Base-by-base conservation (phyloP, 257 asterid species). In the Coffea canephora region DNA sequence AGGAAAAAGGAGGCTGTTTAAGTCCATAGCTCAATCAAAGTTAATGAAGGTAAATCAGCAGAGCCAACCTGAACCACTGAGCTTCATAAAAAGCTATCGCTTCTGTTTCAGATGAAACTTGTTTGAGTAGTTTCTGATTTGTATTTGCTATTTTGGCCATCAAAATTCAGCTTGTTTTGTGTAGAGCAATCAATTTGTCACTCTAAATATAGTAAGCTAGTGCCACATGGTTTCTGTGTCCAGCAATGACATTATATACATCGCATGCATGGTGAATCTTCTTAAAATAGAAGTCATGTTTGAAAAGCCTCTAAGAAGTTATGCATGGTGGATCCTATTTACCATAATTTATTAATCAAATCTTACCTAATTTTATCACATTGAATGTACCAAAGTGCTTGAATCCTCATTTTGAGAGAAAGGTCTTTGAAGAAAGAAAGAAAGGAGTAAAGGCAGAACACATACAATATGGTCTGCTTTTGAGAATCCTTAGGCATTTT, bases 71-170 rank as follows among this genome's bases (percentile, higher is more conserved):
- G 61, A 71, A 48, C 61, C 36, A 39, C 43, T 39, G 43, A 39
- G 43, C 43, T 16, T 12, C 39, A 41, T 41, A 27, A 18, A 55
- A 41, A 57, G 55, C 4, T 61, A 41, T 23, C 16, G 8, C 31
- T 45, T 19, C 12, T 46, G 45, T 64, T 23, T 62, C 36, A 76
- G 12, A 25, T 45, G 46, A 54, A 64, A 8, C 64, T 76, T 64
- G 10, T 76, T 62, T 45, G 72, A 46, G 48, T 70, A 25, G 43
- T 76, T 76, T 64, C 48, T 21, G 34, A 76, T 11, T 76, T 45
- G 36, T 36, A 16, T 45, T 1, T 15, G 34, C 49, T 14, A 25
- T n/a, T 46, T 76, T 65, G 64, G 79, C 23, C 14, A 11, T 36
- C 18, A 15, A 12, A 13, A 25, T 65, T 27, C 8, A 27, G 6